Conservation (phyloP, 1,284 basidiomycete species). For the Bjerkandera adusta region DNA sequence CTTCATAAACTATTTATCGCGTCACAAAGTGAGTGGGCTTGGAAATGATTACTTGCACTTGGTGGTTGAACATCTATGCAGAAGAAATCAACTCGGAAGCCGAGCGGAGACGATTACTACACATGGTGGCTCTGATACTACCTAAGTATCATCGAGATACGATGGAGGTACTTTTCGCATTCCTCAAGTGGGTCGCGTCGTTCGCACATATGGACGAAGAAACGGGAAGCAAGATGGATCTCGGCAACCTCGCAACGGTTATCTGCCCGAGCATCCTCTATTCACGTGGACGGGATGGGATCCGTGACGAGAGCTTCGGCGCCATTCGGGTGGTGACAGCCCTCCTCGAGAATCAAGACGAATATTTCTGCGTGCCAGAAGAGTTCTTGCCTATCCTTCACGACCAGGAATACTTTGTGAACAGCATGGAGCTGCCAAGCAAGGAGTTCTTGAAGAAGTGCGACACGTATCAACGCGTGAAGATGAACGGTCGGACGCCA, state of each 20-base stretch:
- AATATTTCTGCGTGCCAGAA: slow-evolving; percentile 86
- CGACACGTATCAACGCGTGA: slow-evolving; percentile 68
- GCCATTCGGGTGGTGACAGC: slow-evolving; percentile 85
- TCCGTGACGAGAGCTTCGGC: slow-evolving; percentile 92
- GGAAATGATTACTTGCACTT: not conserved
- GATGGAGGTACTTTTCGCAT: slow-evolving; percentile 97
- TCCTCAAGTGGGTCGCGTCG: slow-evolving; percentile 98
- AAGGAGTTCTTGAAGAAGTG: slow-evolving; percentile 92
- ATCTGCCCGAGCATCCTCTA: slow-evolving; percentile 95
- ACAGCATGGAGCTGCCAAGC: slow-evolving; percentile 78
- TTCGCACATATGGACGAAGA: slow-evolving; percentile 99
- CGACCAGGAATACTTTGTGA: slow-evolving; percentile 85
- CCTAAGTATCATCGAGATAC: slow-evolving; percentile 96
- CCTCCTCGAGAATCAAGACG: slow-evolving; percentile 92
- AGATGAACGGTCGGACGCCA: slow-evolving; percentile 40
- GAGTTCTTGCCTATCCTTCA: slow-evolving; percentile 82
- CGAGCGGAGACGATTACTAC: slow-evolving; percentile 83
- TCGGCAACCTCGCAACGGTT: slow-evolving; percentile 95
- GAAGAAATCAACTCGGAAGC: slow-evolving; percentile 59
- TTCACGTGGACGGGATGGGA: slow-evolving; percentile 82
- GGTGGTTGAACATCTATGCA: not conserved
- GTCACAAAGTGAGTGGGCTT: slow-evolving; percentile 70
- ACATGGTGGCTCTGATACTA: slow-evolving; percentile 84
- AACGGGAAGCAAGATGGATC: slow-evolving; percentile 98
- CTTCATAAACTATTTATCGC: slow-evolving; percentile 88